Base-by-base conservation (phyloP, 2,329 filamentous ascomycete genomes). In the Clonostachys byssicola region DNA sequence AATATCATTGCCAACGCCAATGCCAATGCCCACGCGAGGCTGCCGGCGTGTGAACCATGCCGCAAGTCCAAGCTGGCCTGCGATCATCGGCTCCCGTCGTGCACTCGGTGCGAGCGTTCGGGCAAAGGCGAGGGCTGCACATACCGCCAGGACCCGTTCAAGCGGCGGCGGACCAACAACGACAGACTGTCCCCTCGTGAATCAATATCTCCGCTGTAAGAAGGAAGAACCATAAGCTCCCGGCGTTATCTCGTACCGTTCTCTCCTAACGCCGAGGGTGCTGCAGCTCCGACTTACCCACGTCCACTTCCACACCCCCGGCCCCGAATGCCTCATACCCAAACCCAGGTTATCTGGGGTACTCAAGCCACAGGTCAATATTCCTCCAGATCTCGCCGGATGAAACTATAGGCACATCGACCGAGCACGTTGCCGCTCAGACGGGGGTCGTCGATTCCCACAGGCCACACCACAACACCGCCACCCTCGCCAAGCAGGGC, bases 331-430 rank as follows among this genome's bases (percentile, higher is more conserved):
- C n/a, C n/a, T n/a, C 35, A 5, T 56, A 56, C 34, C 55, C 55
- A 5, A 57, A 59, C 40, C 55, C 55, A 3, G 56, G 56, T 9
- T 56, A 52, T 41, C 47, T 57, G 3, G 56, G 56, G 2, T 47
- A 49, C 6, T 56, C 50, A 10, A 57, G 54, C 35, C 53, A 57
- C n/a, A 17, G 12, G 12, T n/a, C n/a, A 17, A 5, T 14, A 40
- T 40, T 14, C 14, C 38, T 38, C n/a, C n/a, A n/a, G n/a, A n/a
- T 38, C 35, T 38, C 38, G 38, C 14, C 38, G 12, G 5, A 34
- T 48, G 49, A 3, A 47, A 44, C 3, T 36, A 56, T n/a, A n/a
- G n/a, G n/a, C n/a, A n/a, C n/a, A n/a, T n/a, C n/a, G 7, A 55
- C 54, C 23, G 38, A 50, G 4, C 51, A 53, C n/a, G n/a, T n/a